Percentiles rank a stretch among this genome's conserved stretches.
Evolutionary conservation across 805 yeast genomes (phyloP).

Genomic region (Ogataea polymorpha): DNA sequence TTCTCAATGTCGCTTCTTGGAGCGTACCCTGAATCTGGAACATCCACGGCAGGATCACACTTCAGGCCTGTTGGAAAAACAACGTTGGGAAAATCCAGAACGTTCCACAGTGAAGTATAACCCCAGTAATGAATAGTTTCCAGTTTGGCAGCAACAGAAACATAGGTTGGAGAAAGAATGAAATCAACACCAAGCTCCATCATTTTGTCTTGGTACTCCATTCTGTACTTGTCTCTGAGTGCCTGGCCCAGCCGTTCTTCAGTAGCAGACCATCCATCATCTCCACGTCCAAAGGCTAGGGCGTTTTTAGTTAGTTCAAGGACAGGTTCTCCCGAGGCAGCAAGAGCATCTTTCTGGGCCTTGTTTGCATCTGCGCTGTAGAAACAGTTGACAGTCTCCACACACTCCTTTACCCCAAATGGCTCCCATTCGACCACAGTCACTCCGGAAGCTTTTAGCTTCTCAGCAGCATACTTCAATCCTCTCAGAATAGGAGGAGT

Average conservation of each 20-base stretch:
- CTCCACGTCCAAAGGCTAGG: conserved; percentile 55
- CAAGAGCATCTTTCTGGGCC: conserved; percentile 44
- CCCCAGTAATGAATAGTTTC: conserved; percentile 66
- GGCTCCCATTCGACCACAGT: conserved; percentile 51
- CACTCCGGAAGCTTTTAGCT: conserved; percentile 53
- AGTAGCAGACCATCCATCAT: conserved; percentile 38
- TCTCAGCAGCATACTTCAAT: conserved; percentile 47
- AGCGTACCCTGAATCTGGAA: conserved; percentile 12
- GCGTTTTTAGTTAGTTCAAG: conserved; percentile 50
- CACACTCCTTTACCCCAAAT: conserved; percentile 51
- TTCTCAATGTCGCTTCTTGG: conserved; percentile 27
- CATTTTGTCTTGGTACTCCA: conserved; percentile 47
- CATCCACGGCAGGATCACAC: conserved; percentile 37
- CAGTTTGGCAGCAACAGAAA: conserved; percentile 63
- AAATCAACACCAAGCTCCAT: conserved; percentile 52
- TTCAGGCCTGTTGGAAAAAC: conserved; percentile 55
- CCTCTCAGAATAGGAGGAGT: conserved; percentile 44
- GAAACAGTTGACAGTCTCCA: conserved; percentile 48
- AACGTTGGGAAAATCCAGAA: conserved; percentile 62
- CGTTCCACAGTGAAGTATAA: conserved; percentile 66
- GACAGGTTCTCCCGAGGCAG: conserved; percentile 65
- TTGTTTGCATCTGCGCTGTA: conserved; percentile 63
- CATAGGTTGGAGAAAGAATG: conserved; percentile 59
- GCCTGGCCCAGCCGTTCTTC: conserved; percentile 47
- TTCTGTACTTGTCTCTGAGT: conserved; percentile 51